Evolutionary conservation across 352 stramenopile species (phyloP), one percentile per base, ranked within the genome.

Genomic region (Pythium aquatile): DNA sequence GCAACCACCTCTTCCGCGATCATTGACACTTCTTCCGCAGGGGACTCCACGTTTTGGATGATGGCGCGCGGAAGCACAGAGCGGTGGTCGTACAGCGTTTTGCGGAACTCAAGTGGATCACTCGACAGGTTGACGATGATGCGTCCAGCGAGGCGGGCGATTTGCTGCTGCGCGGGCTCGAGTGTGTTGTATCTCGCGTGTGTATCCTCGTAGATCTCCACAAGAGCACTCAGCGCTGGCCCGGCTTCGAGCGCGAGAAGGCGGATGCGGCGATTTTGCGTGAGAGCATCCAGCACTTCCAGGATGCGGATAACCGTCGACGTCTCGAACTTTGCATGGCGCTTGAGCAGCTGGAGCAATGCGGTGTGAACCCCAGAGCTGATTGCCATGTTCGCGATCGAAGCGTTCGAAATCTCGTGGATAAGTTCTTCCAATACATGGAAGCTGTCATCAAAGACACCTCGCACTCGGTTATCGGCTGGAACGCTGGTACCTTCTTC

Each of bases 81-180:
- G 2, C 77, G 76, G 55, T 92, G 80, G 53, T 94, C 81, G 55
- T 90, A 91, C 63, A 94, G 48, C 28, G 80, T 88, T 61, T 92
- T 91, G 29, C 85, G 83, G 58, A 94, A 94, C 59, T 90, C 85
- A 3, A 92, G 66, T 11, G 85, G 81, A 53, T 94, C 81, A n/a
- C 58, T 83, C 0, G 85, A 89, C 29, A 94, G 68, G 20, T 88
- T 73, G 16, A 90, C 82, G 24, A 94, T 65, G 20, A 92, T 79
- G 2, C 69, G 72, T 5, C 83, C 83, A 16, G 84, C 72, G 8
- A 87, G 71, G 26, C 69, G 66, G 9, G 75, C 74, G 6, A 89
- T 75, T 10, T 76, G 49, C 58, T 90, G 78, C 0, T 78, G 61
- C 10, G 69, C 55, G 2, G 58, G 55, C 0, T 78, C 77, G 10